Evolutionary conservation across 2,329 filamentous ascomycete genomes (phyloP), one percentile per base, ranked within the genome.

Genomic region (Metarhizium humberi): DNA sequence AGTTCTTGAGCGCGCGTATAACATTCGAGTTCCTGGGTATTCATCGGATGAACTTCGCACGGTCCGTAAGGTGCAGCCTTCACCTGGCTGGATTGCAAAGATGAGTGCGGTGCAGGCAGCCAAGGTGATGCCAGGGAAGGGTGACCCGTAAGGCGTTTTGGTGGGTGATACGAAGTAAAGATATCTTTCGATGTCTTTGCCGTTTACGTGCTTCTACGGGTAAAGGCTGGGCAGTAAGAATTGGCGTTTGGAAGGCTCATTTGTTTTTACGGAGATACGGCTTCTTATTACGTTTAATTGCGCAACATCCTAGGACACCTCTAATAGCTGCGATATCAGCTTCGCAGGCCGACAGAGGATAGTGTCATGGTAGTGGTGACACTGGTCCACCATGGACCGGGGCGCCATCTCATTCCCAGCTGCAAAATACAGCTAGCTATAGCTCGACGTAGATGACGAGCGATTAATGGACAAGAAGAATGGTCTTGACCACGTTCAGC

Each of bases 81-180:
- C 90, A 20, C 77, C 87, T 16, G 88, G 85, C 25, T 99, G 94
- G 91, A 92, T 94, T 59, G 87, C 88, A 62, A 99, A 99, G 78
- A 95, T 99, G 87, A 92, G 91, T 65, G 92, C 94, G 29, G 87
- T 99, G 16, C 91, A 96, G 73, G 92, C 92, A 2, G 90, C 91
- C 50, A 97, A 97, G 76, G 91, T 86, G 49, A 86, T 81, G 72
- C 77, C 82, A 4, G 79, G 81, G 29, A 82, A 81, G 69, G 75
- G 77, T 51, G 79, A 82, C n/a, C 14, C 55, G 6, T 61, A 40
- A 51, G 13, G 20, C 3, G 30, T 30, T n/a, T 10, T 29, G 38
- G 54, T 43, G 34, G 30, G 20, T 16, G 25, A 48, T 14, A 16
- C 3, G 45, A 14, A 48, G 25, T 8, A 30, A 16, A 48, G 25